Percentiles rank a stretch among this genome's conserved stretches.
These are phyloP conservation scores for Clathrus columnatus DNA, from an alignment of 768 basidiomycete genomes.

Conservation along the genomic window DNA sequence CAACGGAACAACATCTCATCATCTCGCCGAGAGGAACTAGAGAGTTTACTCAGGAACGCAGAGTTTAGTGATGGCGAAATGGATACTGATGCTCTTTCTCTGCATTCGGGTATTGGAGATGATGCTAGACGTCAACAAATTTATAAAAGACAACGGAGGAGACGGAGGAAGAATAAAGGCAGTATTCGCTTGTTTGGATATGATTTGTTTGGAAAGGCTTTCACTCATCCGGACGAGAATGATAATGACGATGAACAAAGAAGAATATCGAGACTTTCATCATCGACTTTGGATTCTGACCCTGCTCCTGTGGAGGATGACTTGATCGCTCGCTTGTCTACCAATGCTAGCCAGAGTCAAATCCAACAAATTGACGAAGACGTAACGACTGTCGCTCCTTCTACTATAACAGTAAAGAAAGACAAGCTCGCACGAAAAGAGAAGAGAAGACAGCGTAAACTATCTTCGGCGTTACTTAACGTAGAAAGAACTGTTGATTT, in stretches of 20 bases:
- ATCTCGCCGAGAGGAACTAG: conserved; percentile 35
- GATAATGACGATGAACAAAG: conserved; percentile 20
- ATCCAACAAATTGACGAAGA: conserved; percentile 20
- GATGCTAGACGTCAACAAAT: conserved; percentile 23
- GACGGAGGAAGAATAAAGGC: conserved; percentile 22
- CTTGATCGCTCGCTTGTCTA: conserved; percentile 44
- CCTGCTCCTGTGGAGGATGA: conserved; percentile 56
- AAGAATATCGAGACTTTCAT: conserved; percentile 20
- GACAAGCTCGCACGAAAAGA: conserved; percentile 28
- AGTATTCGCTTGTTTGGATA: conserved; percentile 55
- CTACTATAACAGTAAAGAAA: conserved; percentile 25
- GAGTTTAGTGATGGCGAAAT: conserved; percentile 29
- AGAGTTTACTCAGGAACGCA: conserved; percentile 40
- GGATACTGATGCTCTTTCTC: conserved; percentile 54
- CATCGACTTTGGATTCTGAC: conserved; percentile 57
- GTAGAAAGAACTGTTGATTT: conserved; percentile 34
- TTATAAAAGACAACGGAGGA: conserved; percentile 23
- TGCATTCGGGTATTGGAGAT: conserved; percentile 53
- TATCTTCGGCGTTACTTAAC: conserved; percentile 29
- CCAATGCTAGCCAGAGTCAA: conserved; percentile 10
- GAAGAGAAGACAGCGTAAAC: conserved; percentile 38
- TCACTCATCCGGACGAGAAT: conserved; percentile 44
- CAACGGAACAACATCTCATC: conserved; percentile 16
- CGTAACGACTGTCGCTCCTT: conserved; percentile 11
- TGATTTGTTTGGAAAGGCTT: conserved; percentile 55